Evolutionary conservation across 2,329 filamentous ascomycete genomes (phyloP), one percentile per base, ranked within the genome.

Genomic region (Sordariomycetes sp.): DNA sequence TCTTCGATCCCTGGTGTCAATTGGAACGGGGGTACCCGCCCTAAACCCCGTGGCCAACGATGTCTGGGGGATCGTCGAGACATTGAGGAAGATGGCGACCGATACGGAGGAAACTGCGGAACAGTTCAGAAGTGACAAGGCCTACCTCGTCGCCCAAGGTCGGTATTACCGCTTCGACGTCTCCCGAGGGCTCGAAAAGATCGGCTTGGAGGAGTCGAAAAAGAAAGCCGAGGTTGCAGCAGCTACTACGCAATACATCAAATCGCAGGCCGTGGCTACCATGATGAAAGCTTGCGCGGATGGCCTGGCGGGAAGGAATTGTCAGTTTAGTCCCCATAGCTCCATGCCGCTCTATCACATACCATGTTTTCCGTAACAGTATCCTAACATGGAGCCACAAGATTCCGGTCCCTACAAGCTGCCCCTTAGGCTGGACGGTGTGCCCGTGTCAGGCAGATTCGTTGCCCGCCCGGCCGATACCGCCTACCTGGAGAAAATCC

Each of bases 151-250:
- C 55, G 62, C 68, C 32, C 64, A 68, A 35, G 63, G 67, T 8
- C 67, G 67, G 25, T 72, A 76, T 60, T 77, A 70, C 62, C 71
- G 75, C 8, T 77, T 78, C 61, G 77, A 76, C 60, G 73, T 78
- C 18, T 60, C 64, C 12, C 67, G 65, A 22, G 72, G 74, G 5
- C 64, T 78, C 1, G 70, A 73, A 57, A 65, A 71, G 20, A 67
- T 77, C 55, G 70, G 68, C 3, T 65, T 77, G 1, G 70, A 76
- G 59, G 71, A 76, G 59, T 50, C 46, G 46, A 50, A 50, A 18
- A 50, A 50, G 46, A 50, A 50, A 18, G n/a, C n/a, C n/a, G 35
- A 58, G 34, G 60, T 60, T 60, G 59, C 59, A n/a, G 60, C 63
- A 24, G 65, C 64, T n/a, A 66, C 64, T 8, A 8, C 8, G 18